phyloP scores from a whole-genome alignment of 192 early-diverging fungal species.

The Funneliformis geosporum region DNA sequence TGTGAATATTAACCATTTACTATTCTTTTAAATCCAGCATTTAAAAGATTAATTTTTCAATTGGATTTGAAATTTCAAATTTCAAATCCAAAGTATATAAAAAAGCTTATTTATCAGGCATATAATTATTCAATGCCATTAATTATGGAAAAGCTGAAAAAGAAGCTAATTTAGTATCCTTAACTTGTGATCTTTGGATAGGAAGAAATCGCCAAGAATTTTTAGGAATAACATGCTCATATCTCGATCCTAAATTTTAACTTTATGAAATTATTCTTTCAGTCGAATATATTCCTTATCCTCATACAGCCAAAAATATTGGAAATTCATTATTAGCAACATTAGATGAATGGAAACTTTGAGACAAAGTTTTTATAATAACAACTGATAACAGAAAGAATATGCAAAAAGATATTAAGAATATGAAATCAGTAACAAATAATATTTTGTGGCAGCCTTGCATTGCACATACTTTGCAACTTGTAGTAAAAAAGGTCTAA shows the following conservation, averaged over 20 bases:
- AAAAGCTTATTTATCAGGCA: background rate
- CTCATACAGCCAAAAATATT: background rate
- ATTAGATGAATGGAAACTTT: background rate
- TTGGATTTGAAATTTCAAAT: background rate
- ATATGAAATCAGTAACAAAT: background rate
- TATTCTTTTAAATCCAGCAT: background rate
- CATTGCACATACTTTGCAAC: background rate
- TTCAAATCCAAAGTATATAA: background rate
- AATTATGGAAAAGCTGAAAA: background rate
- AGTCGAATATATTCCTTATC: background rate
- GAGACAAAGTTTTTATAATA: background rate
- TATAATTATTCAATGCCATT: background rate
- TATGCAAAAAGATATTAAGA: background rate
- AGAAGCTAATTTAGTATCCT: background rate
- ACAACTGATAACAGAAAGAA: background rate
- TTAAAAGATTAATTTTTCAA: background rate
- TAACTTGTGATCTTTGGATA: constrained; percentile 9
- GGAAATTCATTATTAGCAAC: background rate
- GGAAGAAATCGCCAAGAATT: background rate
- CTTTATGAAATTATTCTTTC: background rate
- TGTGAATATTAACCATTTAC: background rate
- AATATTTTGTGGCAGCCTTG: background rate
- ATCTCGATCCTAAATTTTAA: background rate
- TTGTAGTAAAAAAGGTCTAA: background rate
- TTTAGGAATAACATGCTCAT: background rate